Evolutionary conservation across 768 basidiomycete species (phyloP), one percentile per base, ranked within the genome.

Genomic region (Suillus clintonianus): DNA sequence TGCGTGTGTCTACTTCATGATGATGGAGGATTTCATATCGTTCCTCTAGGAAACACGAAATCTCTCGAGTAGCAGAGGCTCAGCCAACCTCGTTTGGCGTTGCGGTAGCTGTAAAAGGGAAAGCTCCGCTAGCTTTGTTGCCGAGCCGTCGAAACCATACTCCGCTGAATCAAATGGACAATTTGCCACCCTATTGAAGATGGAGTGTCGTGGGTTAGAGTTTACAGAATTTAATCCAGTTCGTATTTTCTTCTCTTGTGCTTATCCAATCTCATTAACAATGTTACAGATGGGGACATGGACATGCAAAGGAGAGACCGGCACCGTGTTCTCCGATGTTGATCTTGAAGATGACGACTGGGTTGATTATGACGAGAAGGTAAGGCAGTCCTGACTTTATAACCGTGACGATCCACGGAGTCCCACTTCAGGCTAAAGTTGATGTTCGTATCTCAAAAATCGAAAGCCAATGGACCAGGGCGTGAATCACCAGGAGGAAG

Each of bases 331-430:
- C 70, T 55, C 77, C 10, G 86, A 92, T 3, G 82, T 92, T n/a
- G 87, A 89, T 37, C 78, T 93, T 47, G 86, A 89, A 32, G 85
- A 81, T 4, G 87, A 89, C 72, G 60, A 74, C 63, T 97, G 95
- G 95, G 85, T 81, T 14, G 94, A 95, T 69, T 97, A 97, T 68
- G 94, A 97, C 68, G 94, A 97, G 74, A 94, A 95, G 84, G 94
- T 89, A 65, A 50, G 77, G 24, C 62, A 56, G 41, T 19, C 34
- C 14, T 32, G 39, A 27, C 19, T 24, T 37, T 34, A 27, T 39
- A 27, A 22, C 22, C 27, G 27, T 41, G 56, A 57, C 27, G 37
- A 57, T 27, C 24, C 24, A 57, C 14, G 10, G 27, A 57, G 39
- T 27, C 57, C 53, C 60, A 41, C 64, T 58, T 65, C 63, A 90